Percentiles rank a stretch among this genome's conserved stretches.
Evolutionary conservation across 1,284 basidiomycete genomes (phyloP).

Genomic region (Abortiporus biennis): DNA sequence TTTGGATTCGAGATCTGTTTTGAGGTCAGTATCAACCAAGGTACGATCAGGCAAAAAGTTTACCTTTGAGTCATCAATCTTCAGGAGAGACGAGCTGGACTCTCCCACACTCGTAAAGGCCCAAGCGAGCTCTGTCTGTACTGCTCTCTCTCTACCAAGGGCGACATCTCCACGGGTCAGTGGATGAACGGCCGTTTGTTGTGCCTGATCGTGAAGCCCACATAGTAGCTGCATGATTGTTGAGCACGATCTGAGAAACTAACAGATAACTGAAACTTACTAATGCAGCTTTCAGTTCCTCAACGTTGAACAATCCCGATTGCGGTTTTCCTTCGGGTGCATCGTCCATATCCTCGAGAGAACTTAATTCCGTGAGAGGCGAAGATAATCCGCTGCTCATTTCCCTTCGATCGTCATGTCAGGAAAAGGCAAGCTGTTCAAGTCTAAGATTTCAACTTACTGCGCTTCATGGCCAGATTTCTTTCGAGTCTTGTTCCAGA

Average conservation of each 20-base stretch:
- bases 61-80: too few relatives aligned
- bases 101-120: too few relatives aligned
- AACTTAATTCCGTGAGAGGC: conserved; percentile 70
- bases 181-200: not conserved
- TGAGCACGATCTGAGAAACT: not conserved
- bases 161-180: too few relatives aligned
- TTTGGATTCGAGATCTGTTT: too few relatives aligned
- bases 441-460: conserved; percentile 37
- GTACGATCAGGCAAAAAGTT: too few relatives aligned
- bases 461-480: conserved; percentile 28
- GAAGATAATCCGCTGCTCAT: conserved; percentile 54
- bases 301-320: conserved; percentile 23
- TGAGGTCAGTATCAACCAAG: too few relatives aligned
- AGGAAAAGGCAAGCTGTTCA: too few relatives aligned
- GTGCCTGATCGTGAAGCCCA: not conserved
- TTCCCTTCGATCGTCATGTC: too few relatives aligned
- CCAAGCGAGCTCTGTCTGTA: too few relatives aligned
- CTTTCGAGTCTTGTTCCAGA: conserved; percentile 82
- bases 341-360: conserved; percentile 58
- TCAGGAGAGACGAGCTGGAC: too few relatives aligned
- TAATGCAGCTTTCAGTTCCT: conserved; percentile 36
- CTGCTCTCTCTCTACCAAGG: too few relatives aligned
- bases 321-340: conserved; percentile 15
- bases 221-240: conserved; percentile 3
- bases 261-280: conserved; percentile 12